Percentiles rank a stretch among this genome's conserved stretches.
Evolutionary conservation across 805 yeast species (phyloP).

Genomic region (Saturnispora ahearnii): DNA sequence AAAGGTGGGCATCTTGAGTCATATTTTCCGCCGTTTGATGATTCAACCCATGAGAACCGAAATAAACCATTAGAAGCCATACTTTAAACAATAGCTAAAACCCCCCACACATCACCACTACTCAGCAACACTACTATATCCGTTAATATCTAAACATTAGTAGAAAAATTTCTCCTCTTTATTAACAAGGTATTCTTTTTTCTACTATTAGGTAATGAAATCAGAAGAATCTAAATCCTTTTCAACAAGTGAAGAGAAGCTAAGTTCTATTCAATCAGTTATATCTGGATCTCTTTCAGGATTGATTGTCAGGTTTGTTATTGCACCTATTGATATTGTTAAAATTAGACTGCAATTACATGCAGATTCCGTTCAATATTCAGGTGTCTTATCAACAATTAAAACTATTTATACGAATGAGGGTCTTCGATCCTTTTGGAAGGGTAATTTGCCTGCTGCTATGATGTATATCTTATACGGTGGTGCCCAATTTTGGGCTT

Average conservation of each 20-base stretch:
- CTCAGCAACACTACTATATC: not conserved
- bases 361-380: constrained; percentile 24
- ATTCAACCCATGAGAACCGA: not conserved
- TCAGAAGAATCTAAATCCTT: constrained; percentile 4
- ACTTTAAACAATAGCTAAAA: not conserved
- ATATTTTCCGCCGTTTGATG: not conserved
- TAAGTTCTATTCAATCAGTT: constrained; percentile 33
- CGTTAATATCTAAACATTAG: not conserved
- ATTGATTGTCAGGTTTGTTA: constrained; percentile 37
- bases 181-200: not conserved
- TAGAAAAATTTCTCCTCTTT: not conserved
- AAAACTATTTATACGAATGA: constrained; percentile 45
- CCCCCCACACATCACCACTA: not conserved
- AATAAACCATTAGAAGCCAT: not conserved
- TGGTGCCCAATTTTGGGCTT: constrained; percentile 71
- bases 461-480: constrained; percentile 80
- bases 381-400: constrained; percentile 32
- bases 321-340: constrained; percentile 71
- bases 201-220: not conserved
- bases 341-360: constrained; percentile 70
- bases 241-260: constrained; percentile 14
- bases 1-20: not conserved
- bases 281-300: constrained; percentile 72
- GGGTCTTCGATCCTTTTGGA: constrained; percentile 69
- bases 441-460: constrained; percentile 92